Conservation (phyloP, 495 filamentous ascomycete species). For the Hypoxylon fuscum region DNA sequence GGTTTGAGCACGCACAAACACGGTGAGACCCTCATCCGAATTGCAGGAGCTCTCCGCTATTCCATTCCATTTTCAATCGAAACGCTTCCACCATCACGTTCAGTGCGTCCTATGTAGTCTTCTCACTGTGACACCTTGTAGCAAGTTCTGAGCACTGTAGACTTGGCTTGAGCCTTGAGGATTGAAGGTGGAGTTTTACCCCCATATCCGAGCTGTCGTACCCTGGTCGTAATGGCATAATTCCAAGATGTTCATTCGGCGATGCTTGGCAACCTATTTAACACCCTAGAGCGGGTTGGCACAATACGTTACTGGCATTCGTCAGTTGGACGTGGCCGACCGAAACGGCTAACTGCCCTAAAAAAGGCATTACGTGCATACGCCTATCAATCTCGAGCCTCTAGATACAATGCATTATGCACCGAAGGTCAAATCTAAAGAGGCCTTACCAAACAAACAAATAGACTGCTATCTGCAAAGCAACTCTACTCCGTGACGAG, state of each 20-base stretch:
- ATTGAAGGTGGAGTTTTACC: constrained; percentile 16
- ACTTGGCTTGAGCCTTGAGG: constrained; percentile 2
- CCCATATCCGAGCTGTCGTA: constrained; percentile 28
- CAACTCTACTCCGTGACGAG: constrained; percentile 17
- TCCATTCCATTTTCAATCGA: constrained; percentile 31
- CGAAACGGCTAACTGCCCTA: constrained; percentile 30
- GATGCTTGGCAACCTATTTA: constrained; percentile 22
- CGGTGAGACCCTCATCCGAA: constrained; percentile 28
- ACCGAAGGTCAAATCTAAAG: constrained; percentile 21
- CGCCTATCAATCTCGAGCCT: constrained; percentile 36
- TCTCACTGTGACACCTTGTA: constrained; percentile 18
- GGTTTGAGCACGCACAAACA: constrained; percentile 23
- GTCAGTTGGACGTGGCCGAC: constrained; percentile 21
- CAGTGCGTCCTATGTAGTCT: constrained; percentile 15
- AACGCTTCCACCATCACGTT: constrained; percentile 18
- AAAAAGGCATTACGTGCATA: constrained; percentile 40
- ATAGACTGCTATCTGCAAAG: constrained; percentile 13
- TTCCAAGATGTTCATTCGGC: constrained; percentile 38
- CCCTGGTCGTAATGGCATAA: constrained; percentile 38
- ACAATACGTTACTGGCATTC: constrained; percentile 20
- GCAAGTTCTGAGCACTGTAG: constrained; percentile 16
- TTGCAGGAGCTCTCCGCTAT: constrained; percentile 25
- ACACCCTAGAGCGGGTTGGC: constrained; percentile 6
- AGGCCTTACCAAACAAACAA: constrained; percentile 38
- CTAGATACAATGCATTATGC: constrained; percentile 40